Evolutionary conservation across 2,329 filamentous ascomycete species (phyloP), one percentile per base, ranked within the genome.

Genomic region (Exophiala sp.): DNA sequence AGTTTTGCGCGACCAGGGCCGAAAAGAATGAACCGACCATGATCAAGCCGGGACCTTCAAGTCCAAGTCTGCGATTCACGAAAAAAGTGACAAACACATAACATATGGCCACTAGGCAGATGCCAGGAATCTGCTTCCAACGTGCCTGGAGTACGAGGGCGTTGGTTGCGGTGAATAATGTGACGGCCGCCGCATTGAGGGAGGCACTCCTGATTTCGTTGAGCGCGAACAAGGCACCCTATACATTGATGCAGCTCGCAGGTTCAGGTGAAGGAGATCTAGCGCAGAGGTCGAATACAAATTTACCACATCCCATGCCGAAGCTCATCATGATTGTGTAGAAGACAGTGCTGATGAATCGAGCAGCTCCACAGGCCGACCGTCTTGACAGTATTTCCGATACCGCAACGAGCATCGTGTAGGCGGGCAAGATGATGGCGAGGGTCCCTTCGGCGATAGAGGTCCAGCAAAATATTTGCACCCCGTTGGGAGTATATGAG

Each of bases 71-170:
- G 14, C 18, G 6, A 37, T 37, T 37, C 5, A 37, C 14, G 14
- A n/a, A 37, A 16, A 18, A 19, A 4, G 14, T 7, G 11, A 19
- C 19, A n/a, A 37, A 16, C 5, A 79, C 80, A 66, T 86, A 89
- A 68, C 80, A 78, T 22, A 88, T 69, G 0, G 86, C 80, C 60
- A 94, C 88, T 53, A 79, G 37, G 3, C 86, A 68, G 86, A 91
- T 91, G 42, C 85, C 75, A 0, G 86, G 86, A 34, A 82, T 78
- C 63, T 91, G 86, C 60, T 80, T 83, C 78, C 79, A 87, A 67
- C 88, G 88, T 52, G 85, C 85, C 58, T 91, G 86, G 66, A 90
- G 89, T 65, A 91, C 83, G 62, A 90, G 75, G 53, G 84, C 83
- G 32, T 90, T 75, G 61, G 83, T 87, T 21, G 88, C 62, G 7